Conservation (phyloP, 371 early-diverging fungal genomes). For the Parasitella parasitica region DNA sequence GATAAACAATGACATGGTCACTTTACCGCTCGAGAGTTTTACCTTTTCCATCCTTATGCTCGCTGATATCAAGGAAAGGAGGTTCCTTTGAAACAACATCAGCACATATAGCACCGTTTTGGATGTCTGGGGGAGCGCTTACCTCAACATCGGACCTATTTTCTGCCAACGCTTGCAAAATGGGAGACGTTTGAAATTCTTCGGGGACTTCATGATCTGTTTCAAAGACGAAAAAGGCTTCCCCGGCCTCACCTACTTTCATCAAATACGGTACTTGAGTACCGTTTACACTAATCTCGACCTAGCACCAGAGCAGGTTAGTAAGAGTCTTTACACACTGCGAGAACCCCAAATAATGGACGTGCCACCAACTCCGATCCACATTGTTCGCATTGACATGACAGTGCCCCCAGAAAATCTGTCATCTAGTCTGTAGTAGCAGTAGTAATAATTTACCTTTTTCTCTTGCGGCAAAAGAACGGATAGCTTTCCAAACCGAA, state of each 20-base stretch:
- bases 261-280: constrained; percentile 75
- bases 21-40: neutral
- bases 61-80: constrained; percentile 47
- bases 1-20: neutral
- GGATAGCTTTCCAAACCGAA: constrained; percentile 97
- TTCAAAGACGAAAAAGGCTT: constrained; percentile 97
- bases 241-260: constrained; percentile 98
- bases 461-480: constrained; percentile 89
- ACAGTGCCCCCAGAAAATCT: neutral
- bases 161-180: constrained; percentile 62
- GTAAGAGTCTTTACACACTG: no score
- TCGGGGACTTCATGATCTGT: constrained; percentile 83
- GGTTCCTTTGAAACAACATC: constrained; percentile 29
- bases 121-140: neutral
- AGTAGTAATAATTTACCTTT: constrained; percentile 43
- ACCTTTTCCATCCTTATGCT: constrained; percentile 21
- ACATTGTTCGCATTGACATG: neutral
- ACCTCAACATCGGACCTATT: constrained; percentile 33
- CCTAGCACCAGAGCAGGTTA: no score
- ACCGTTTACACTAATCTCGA: constrained; percentile 92
- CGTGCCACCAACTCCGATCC: neutral
- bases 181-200: constrained; percentile 90
- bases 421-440: neutral
- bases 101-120: neutral
- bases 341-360: neutral